Evolutionary conservation across 805 yeast species (phyloP), one percentile per base, ranked within the genome.

Genomic region (Saccharomycopsis javanensis): DNA sequence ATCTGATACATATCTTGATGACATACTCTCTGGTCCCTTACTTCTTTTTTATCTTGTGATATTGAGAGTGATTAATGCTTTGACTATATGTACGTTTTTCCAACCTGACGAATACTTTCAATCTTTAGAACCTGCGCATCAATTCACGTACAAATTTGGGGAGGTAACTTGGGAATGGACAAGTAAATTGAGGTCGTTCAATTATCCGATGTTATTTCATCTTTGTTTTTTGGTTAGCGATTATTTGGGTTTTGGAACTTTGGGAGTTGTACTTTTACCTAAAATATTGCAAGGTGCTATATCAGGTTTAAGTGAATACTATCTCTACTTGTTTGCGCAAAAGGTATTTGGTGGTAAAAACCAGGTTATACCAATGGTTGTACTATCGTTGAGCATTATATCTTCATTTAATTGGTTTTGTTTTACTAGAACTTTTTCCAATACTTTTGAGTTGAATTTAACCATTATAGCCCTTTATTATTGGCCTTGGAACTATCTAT

Each of bases 101-200:
- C 99, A 94, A 68, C 92, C 99, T 0, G 99, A 94, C 69, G 99
- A 94, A 69, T 94, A 77, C 70, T 94, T 85, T 82, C 99, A 94
- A 70, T 76, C 91, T 0, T 71, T 94, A 54, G 99, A 94, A 65
- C 96, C 97, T 0, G 99, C 98, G 0, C 96, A 90, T 68, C 57
- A 65, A 3, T 71, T 76, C 37, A 85, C 85, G 0, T 89, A 76
- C 67, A 91, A 94, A 1, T 85, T 83, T 61, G 99, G 99, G 0
- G 80, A 81, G 63, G 67, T 82, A 37, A 89, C 98, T 0, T 94
- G 99, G 99, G 99, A 94, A 70, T 94, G 99, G 99, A 67, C 71
- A 25, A 73, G 76, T 52, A 84, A 83, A 0, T 70, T 94, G 4
- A 71, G 99, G 59, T 85, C 96, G 8, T 84, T 87, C 55, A 69